Evolutionary conservation across 306 rosid genomes (phyloP).

Genomic region (Sindora glabra): DNA sequence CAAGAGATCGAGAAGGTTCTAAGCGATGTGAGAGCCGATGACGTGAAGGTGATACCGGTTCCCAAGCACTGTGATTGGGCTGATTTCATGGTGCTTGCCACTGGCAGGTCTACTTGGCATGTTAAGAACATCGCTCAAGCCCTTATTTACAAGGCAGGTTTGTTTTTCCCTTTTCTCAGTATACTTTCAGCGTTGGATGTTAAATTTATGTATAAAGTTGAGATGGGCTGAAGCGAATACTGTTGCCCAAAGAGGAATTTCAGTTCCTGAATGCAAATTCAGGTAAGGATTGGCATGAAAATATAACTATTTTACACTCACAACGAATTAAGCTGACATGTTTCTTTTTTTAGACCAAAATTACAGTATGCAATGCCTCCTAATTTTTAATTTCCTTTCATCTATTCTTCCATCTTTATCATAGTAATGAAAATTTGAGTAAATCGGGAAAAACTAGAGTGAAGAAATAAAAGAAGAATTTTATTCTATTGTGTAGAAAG

Average conservation of each 20-base stretch:
- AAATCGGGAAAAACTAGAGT: neutral
- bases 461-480: no score
- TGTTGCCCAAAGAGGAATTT: neutral
- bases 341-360: neutral
- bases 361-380: neutral
- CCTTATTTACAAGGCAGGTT: constrained; percentile 70
- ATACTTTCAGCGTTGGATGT: no score
- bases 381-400: neutral
- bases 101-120: constrained; percentile 89
- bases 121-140: constrained; percentile 96
- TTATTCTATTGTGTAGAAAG: no score
- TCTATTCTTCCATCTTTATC: neutral
- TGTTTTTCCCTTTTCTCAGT: neutral
- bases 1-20: constrained; percentile 77
- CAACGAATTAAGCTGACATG: neutral
- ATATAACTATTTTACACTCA: neutral
- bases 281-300: neutral
- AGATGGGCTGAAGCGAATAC: neutral
- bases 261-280: neutral
- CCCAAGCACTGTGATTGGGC: constrained; percentile 61
- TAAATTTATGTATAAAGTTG: no score
- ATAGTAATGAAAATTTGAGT: neutral
- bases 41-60: constrained; percentile 62
- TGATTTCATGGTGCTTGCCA: constrained; percentile 81
- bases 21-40: constrained; percentile 71